Base-by-base conservation (phyloP, 169 alveolate genomes). In the Eimeria brunetti region DNA sequence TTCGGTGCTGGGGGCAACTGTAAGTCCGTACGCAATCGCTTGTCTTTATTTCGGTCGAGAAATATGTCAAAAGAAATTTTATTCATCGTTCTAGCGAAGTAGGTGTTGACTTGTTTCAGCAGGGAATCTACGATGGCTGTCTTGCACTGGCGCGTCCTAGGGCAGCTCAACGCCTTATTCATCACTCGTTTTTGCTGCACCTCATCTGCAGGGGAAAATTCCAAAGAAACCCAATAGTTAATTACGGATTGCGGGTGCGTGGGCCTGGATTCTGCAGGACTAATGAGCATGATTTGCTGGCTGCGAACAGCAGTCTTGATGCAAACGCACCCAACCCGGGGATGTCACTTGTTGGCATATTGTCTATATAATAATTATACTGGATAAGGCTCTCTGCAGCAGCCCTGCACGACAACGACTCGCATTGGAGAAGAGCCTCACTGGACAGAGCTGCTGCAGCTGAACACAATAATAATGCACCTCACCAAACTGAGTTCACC, bases 71-170 rank as follows among this genome's bases (percentile, higher is more conserved):
- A 98, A 58, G 98, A 98, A 73, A 98, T 98, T 95, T 97, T 98
- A 88, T 98, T 98, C 98, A 98, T 98, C 18, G 99, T 98, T 85
- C 99, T 97, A 38, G 98, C 98, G 88, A 97, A 98, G 95, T 97
- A 98, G 49, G 96, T 92, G 94, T 97, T 97, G 46, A 98, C 98
- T 83, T 98, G 99, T 38, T 97, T 89, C 62, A 98, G 88, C 69
- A 98, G 94, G 60, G 97, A 96, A 71, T 96, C 96, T 76, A 97
- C 97, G 33, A 97, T 97, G 56, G 97, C 92, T 89, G 96, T 95
- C 91, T 94, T 80, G 95, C 94, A 53, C 93, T 14, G 60, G 78
- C 95, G 93, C 41, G 58, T 84, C 60, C 95, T 56, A 51, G 94
- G 88, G 36, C 80, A 75, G 44, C 78, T 92, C 94, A 91, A 49